A percentile compares a stretch with the other conserved stretches of the same genome.
phyloP scores from a whole-genome alignment of 1,284 basidiomycete genomes.

The Melampsora occidentalis region DNA sequence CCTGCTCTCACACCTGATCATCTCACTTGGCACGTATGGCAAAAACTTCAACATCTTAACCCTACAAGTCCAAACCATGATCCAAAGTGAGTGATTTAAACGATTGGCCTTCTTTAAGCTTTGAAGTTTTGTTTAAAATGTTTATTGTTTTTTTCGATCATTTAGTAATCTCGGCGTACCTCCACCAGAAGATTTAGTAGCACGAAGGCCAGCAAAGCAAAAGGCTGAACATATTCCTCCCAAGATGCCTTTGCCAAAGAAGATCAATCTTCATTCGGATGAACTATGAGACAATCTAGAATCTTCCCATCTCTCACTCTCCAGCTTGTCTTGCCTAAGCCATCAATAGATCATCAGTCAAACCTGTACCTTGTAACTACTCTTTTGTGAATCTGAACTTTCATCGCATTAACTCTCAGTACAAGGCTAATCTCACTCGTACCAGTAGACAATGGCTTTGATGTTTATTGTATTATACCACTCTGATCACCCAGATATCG shows the following conservation, averaged over 20 bases:
- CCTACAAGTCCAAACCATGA: slow-evolving; percentile 4
- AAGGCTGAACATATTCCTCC: neutral
- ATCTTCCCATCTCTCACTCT: no score
- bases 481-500: no score
- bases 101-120: neutral
- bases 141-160: neutral
- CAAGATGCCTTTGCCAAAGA: slow-evolving; percentile 10
- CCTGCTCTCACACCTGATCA: slow-evolving; percentile 1
- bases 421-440: no score
- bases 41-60: slow-evolving; percentile 10
- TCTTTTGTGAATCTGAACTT: no score
- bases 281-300: neutral
- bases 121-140: neutral
- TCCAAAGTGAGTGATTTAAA: neutral
- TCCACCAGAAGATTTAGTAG: slow-evolving; percentile 8
- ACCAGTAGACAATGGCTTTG: no score
- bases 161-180: neutral
- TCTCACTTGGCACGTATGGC: slow-evolving; percentile 1
- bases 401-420: no score
- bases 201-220: neutral
- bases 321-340: no score
- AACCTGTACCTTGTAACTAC: no score
- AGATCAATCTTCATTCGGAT: neutral
- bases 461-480: no score
- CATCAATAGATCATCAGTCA: no score